Conservation (phyloP, 768 basidiomycete genomes). For the Nidula microcarpa region DNA sequence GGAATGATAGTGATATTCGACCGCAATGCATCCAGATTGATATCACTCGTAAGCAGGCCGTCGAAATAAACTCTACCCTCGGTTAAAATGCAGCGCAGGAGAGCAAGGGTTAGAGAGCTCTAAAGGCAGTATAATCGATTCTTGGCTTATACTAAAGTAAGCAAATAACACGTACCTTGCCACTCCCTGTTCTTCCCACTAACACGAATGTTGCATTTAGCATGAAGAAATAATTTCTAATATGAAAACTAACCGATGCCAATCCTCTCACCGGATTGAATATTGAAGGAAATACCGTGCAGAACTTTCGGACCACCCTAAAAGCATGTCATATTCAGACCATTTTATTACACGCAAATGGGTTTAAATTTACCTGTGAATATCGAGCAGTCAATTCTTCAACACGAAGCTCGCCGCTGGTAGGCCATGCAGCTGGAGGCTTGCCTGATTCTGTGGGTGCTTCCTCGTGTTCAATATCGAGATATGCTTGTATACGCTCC, state of each 20-base stretch:
- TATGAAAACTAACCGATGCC: conserved; percentile 34
- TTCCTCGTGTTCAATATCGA: conserved; percentile 11
- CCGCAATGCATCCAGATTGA: conserved; percentile 52
- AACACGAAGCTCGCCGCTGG: conserved; percentile 46
- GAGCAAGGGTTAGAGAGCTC: conserved; percentile 50
- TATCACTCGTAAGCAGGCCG: conserved; percentile 34
- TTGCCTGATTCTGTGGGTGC: conserved; percentile 21
- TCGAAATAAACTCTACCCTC: conserved; percentile 51
- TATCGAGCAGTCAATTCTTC: conserved; percentile 52
- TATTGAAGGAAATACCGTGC: conserved; percentile 40
- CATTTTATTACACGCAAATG: background rate
- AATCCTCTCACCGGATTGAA: conserved; percentile 49
- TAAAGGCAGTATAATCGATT: conserved; percentile 5
- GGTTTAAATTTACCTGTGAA: conserved; percentile 23
- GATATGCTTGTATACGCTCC: conserved; percentile 9
- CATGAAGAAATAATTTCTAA: background rate
- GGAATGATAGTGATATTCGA: conserved; percentile 55
- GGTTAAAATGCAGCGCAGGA: conserved; percentile 53
- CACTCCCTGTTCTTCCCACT: conserved; percentile 36
- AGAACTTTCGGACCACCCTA: conserved; percentile 46
- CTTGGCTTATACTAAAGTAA: background rate
- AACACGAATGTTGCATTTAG: background rate
- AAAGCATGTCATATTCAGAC: background rate
- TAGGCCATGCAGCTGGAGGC: conserved; percentile 63
- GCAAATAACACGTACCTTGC: conserved; percentile 20